Evolutionary conservation across 148 eudicot genomes (phyloP).

Genomic region (Fallopia convolvulus): DNA sequence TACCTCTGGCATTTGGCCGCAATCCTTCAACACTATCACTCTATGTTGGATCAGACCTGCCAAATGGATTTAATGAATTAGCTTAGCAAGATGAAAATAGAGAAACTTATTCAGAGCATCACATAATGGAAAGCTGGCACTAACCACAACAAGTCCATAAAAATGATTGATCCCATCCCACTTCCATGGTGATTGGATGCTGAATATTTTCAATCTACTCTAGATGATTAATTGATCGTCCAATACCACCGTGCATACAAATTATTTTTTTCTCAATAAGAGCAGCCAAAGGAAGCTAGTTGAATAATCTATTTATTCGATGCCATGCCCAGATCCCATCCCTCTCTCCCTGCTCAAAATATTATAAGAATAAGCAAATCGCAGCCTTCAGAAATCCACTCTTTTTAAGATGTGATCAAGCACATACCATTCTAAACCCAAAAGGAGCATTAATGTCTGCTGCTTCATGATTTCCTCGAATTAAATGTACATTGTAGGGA

Average conservation of each 20-base stretch:
- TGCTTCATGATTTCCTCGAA: constrained; percentile 99
- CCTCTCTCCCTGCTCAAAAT: constrained; percentile 77
- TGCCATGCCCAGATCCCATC: constrained; percentile 99
- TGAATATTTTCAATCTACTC: constrained; percentile 92
- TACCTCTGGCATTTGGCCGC: constrained; percentile 99
- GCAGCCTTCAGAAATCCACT: not conserved
- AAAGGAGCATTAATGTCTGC: constrained; percentile 99
- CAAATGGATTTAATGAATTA: constrained; percentile 6
- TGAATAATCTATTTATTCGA: constrained; percentile 92
- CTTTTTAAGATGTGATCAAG: not conserved
- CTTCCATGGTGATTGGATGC: constrained; percentile 99
- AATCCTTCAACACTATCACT: constrained; percentile 98
- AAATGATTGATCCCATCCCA: constrained; percentile 94
- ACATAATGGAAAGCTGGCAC: constrained; percentile 14
- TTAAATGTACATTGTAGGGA: constrained; percentile 79
- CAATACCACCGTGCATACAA: constrained; percentile 99
- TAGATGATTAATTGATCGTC: constrained; percentile 90
- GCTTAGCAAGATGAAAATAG: not conserved
- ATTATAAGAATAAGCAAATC: not conserved
- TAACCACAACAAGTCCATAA: constrained; percentile 96
- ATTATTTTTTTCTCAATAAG: constrained; percentile 95
- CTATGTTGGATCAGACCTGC: constrained; percentile 99
- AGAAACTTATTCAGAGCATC: not conserved
- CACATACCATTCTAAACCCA: constrained; percentile 91
- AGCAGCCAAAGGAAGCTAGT: constrained; percentile 99